A percentile compares a stretch with the other conserved stretches of the same genome.
These are phyloP conservation scores for Hymenochaete sp. DNA, from an alignment of 1,284 basidiomycete species.

Conservation along the genomic window DNA sequence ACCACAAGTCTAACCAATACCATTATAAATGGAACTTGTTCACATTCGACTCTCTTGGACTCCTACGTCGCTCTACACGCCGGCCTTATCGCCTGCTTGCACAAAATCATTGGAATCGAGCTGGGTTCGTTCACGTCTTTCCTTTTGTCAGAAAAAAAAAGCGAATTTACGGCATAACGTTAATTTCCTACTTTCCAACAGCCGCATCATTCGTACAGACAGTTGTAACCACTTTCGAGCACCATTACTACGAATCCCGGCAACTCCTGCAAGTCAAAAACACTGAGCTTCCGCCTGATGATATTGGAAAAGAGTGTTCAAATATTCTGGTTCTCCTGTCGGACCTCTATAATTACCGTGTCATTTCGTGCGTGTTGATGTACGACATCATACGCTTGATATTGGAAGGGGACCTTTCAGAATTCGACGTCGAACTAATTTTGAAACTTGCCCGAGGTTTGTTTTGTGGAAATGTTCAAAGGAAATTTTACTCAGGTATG, in stretches of 20 bases:
- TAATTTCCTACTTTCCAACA: constrained; percentile 25
- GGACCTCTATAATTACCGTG: constrained; percentile 93
- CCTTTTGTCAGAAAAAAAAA: background rate
- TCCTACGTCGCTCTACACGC: constrained; percentile 90
- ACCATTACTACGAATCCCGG: constrained; percentile 32
- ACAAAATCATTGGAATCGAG: constrained; percentile 83
- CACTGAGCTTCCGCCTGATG: constrained; percentile 25
- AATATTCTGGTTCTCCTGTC: constrained; percentile 86
- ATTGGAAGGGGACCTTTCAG: constrained; percentile 57
- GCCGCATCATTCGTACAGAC: constrained; percentile 75
- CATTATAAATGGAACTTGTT: constrained; percentile 77
- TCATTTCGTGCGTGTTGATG: constrained; percentile 79
- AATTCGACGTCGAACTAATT: constrained; percentile 80
- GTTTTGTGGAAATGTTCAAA: constrained; percentile 25
- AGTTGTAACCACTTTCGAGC: constrained; percentile 58
- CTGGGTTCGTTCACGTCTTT: constrained; percentile 52
- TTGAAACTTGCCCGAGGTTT: constrained; percentile 80
- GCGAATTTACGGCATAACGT: no score
- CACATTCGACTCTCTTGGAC: constrained; percentile 79
- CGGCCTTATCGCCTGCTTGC: constrained; percentile 76
- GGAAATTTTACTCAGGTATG: background rate
- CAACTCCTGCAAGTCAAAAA: constrained; percentile 18
- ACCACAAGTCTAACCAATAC: constrained; percentile 73
- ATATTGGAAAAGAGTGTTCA: constrained; percentile 73
- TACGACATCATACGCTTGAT: constrained; percentile 86